Percentiles rank a stretch among this genome's conserved stretches.
Evolutionary conservation across 1,284 basidiomycete species (phyloP).

Genomic region (Abortiporus biennis): DNA sequence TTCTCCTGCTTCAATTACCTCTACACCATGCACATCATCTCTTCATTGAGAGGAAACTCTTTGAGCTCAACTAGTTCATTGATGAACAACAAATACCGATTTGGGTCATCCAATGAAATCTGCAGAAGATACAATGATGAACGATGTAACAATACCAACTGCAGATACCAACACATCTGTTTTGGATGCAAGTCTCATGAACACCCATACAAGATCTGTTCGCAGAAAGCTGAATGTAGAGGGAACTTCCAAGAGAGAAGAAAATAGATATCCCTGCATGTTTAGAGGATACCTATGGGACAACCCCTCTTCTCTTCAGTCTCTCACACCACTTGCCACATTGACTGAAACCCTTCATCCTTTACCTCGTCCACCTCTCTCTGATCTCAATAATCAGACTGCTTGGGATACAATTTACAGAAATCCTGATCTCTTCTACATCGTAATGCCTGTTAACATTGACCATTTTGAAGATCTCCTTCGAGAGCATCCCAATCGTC

Average conservation of each 20-base stretch:
- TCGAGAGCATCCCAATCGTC: constrained; percentile 19
- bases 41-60: constrained; percentile 1
- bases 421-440: constrained; percentile 24
- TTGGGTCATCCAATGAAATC: not conserved
- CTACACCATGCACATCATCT: constrained; percentile 12
- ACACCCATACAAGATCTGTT: no score
- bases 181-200: not conserved
- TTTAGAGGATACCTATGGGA: not conserved
- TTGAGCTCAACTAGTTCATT: not conserved
- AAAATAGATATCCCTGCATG: not conserved
- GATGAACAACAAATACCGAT: not conserved
- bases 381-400: constrained; percentile 13
- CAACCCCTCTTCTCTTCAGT: not conserved
- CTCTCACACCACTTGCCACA: constrained; percentile 8
- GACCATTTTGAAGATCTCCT: constrained; percentile 17
- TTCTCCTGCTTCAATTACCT: constrained; percentile 15
- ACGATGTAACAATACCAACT: not conserved
- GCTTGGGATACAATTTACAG: constrained; percentile 16
- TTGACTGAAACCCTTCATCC: not conserved
- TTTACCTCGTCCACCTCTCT: constrained; percentile 6
- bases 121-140: not conserved
- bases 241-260: no score
- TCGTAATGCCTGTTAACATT: constrained; percentile 29
- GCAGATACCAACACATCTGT: not conserved
- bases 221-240: no score